Evolutionary conservation across 78 protist species (phyloP), one percentile per base, ranked within the genome.

Genomic region (Chrysochromulina tobinii): DNA sequence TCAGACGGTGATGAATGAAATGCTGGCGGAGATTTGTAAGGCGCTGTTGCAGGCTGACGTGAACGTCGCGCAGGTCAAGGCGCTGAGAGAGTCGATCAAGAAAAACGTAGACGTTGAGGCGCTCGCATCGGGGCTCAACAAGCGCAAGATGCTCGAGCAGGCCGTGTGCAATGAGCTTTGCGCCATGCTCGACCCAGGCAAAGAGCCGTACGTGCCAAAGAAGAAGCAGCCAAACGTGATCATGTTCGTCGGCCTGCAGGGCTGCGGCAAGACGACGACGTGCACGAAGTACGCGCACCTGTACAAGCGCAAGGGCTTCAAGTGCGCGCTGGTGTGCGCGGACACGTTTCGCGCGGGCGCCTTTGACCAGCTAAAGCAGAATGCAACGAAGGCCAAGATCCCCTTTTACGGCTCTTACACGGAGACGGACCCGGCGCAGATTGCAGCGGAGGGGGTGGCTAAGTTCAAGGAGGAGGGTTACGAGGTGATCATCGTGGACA

Each of bases 321-420:
- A 91, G 72, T 89, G 93, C 12, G 96, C 96, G 1, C 92, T 99
- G 53, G 97, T 99, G 23, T 99, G 99, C 93, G 99, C 99, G 3
- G 99, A 99, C 93, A 99, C 99, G 15, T 99, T 97, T 95, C 97
- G 99, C 7, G 96, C 97, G 2, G 99, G 99, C 51, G 99, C 99
- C 51, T 98, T 97, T 79, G 99, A 97, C 69, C 99, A 99, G 94
- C 96, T 99, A 58, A 94, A 96, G 89, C 94, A 99, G 94, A 98
- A 98, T 93, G 99, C 99, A 3, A 95, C 99, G 27, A 98, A 98
- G 86, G 96, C 98, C 21, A 68, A 93, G 38, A 94, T 98, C 50
- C 99, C 98, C 0, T 99, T 96, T 96, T 98, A 96, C 93, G 99
- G 99, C 27, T 81, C 91, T 27, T 93, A 95, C 67, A 67, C 93